These are phyloP conservation scores for Melampsora americana DNA, from an alignment of 1,284 basidiomycete genomes.

Conservation along the genomic window DNA sequence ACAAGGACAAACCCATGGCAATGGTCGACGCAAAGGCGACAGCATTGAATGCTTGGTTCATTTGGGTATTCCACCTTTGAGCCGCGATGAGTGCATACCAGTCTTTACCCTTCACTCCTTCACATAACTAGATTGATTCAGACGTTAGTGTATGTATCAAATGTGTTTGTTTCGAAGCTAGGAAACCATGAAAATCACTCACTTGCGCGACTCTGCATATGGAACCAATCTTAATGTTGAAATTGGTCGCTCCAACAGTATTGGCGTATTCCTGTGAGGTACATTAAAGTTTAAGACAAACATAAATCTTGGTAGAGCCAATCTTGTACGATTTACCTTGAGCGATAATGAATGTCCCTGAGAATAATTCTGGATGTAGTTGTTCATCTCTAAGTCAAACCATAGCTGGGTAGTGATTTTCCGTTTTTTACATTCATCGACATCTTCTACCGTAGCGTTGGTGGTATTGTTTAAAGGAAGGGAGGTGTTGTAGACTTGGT, in stretches of 20 bases:
- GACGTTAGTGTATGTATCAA: neutral
- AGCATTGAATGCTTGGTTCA: conserved; percentile 39
- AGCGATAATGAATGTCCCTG: conserved; percentile 27
- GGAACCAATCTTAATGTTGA: conserved; percentile 34
- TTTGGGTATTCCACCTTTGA: conserved; percentile 39
- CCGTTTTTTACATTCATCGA: conserved; percentile 32
- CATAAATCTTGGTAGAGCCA: neutral
- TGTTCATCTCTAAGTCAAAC: conserved; percentile 41
- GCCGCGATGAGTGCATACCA: conserved; percentile 44
- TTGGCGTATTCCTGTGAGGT: conserved; percentile 37
- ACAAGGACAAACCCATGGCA: conserved; percentile 35
- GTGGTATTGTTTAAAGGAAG: neutral
- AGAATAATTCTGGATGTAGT: conserved; percentile 39
- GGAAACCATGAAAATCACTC: neutral
- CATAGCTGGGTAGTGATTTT: conserved; percentile 35
- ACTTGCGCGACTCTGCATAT: conserved; percentile 40
- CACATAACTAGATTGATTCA: conserved; percentile 25
- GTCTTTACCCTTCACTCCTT: conserved; percentile 40
- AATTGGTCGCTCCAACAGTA: conserved; percentile 43
- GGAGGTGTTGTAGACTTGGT: neutral
- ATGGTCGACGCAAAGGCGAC: conserved; percentile 32
- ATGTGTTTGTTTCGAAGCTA: neutral
- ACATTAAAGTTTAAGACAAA: neutral
- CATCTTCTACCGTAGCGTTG: conserved; percentile 10
- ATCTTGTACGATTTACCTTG: neutral